phyloP scores from a whole-genome alignment of 2,329 filamentous ascomycete genomes.

The Sporothrix brasiliensis region DNA sequence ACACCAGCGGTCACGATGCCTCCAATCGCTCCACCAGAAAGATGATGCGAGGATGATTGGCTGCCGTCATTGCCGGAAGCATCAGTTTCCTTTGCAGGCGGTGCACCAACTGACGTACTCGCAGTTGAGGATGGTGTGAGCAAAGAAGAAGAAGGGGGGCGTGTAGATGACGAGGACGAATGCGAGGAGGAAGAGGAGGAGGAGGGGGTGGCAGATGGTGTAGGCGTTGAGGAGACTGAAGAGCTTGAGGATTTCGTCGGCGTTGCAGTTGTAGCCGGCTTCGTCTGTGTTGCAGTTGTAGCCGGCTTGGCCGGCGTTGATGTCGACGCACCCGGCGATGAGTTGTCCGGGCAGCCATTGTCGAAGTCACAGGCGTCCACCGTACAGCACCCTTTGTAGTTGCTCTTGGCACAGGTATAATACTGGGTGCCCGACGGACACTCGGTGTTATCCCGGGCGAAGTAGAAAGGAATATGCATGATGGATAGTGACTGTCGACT shows the following conservation, averaged over 20 bases:
- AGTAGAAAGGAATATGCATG: slow-evolving; percentile 29
- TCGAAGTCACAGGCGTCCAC: slow-evolving; percentile 47
- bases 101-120: background rate
- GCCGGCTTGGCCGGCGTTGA: background rate
- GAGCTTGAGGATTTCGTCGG: too few species aligned
- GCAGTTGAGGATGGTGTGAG: slow-evolving; percentile 17
- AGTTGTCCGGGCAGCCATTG: slow-evolving; percentile 40
- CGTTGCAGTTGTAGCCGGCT: too few species aligned
- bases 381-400: slow-evolving; percentile 52
- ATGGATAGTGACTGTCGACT: slow-evolving; percentile 25
- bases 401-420: slow-evolving; percentile 46
- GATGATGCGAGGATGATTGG: slow-evolving; percentile 22
- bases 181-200: slow-evolving; percentile 10
- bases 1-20: slow-evolving; percentile 43
- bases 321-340: background rate
- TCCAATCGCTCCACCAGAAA: slow-evolving; percentile 43
- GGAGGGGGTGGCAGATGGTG: slow-evolving; percentile 35
- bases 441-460: slow-evolving; percentile 10
- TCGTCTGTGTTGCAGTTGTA: too few species aligned
- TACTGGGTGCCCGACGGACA: slow-evolving; percentile 43
- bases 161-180: background rate
- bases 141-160: background rate
- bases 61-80: background rate
- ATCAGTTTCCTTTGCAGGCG: slow-evolving; percentile 12
- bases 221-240: background rate